Percentiles rank a stretch among this genome's conserved stretches.
Evolutionary conservation across 345 rosid genomes (phyloP).

Genomic region (Kandelia obovata): DNA sequence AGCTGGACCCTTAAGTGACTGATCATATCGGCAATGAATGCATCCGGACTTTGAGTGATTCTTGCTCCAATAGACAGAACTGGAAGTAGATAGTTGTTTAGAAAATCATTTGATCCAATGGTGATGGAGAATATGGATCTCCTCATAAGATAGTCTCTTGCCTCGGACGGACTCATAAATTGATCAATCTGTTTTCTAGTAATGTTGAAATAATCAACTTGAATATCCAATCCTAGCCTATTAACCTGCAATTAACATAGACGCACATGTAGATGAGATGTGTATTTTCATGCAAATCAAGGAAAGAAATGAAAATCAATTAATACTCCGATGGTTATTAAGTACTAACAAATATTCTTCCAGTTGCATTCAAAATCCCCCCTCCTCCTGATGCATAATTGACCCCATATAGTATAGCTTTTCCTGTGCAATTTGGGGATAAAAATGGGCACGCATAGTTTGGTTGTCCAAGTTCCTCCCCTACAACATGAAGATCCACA

Average conservation of each 20-base stretch:
- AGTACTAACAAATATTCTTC: constrained; percentile 67
- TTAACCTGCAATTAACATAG: constrained; percentile 48
- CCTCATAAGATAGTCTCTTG: constrained; percentile 51
- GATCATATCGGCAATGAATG: constrained; percentile 67
- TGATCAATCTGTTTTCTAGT: constrained; percentile 68
- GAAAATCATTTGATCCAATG: constrained; percentile 84
- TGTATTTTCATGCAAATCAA: neutral
- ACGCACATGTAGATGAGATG: neutral
- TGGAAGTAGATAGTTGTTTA: constrained; percentile 85
- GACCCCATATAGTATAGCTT: constrained; percentile 61
- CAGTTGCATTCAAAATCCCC: constrained; percentile 89
- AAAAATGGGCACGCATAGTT: constrained; percentile 67
- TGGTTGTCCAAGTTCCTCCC: constrained; percentile 73
- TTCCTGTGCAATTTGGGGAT: constrained; percentile 73
- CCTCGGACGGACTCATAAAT: constrained; percentile 62
- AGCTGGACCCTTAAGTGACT: constrained; percentile 57
- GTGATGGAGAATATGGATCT: constrained; percentile 70
- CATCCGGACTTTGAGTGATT: constrained; percentile 62
- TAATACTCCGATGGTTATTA: neutral
- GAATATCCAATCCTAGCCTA: constrained; percentile 83
- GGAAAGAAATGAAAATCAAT: neutral
- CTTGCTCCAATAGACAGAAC: constrained; percentile 73
- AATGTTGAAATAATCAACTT: constrained; percentile 64
- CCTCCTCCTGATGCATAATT: constrained; percentile 97
- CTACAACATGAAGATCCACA: constrained; percentile 25